phyloP scores from a whole-genome alignment of 139 green algal genomes.

The Chlorella ohadii region DNA sequence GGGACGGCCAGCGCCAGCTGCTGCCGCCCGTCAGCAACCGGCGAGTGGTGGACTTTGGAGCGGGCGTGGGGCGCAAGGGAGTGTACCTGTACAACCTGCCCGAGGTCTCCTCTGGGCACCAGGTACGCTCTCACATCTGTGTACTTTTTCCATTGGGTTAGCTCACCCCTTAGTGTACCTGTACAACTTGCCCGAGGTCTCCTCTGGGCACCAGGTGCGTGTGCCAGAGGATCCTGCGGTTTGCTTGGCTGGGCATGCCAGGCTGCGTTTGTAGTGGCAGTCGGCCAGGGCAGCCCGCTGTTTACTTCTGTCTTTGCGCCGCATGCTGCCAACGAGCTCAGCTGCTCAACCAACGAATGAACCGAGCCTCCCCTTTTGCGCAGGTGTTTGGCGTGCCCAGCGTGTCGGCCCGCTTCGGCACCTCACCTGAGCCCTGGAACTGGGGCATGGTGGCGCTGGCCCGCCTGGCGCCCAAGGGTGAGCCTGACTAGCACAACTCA shows the following conservation, averaged over 20 bases:
- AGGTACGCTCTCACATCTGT: conserved; percentile 14
- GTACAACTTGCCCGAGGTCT: background rate
- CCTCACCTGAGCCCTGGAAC: conserved; percentile 90
- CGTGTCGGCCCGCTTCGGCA: conserved; percentile 95
- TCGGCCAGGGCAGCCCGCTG: too few relatives aligned
- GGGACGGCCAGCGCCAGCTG: conserved; percentile 53
- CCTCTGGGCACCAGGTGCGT: background rate
- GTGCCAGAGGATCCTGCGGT: too few relatives aligned
- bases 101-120: conserved; percentile 74
- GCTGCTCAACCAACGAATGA: too few relatives aligned
- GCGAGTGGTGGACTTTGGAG: conserved; percentile 92
- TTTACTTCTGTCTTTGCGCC: too few relatives aligned
- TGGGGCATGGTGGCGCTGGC: conserved; percentile 90
- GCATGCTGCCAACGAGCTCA: too few relatives aligned
- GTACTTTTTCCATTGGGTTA: too few relatives aligned
- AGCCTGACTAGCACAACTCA: too few relatives aligned
- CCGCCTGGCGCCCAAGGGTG: conserved; percentile 66
- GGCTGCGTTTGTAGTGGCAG: too few relatives aligned
- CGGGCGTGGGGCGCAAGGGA: conserved; percentile 58
- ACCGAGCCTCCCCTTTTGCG: too few relatives aligned
- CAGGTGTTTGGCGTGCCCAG: conserved; percentile 71
- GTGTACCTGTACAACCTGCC: conserved; percentile 91
- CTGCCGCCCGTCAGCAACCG: conserved; percentile 77
- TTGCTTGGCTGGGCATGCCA: background rate
- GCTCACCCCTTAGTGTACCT: too few relatives aligned